Percentiles rank a stretch among this genome's conserved stretches.
Conservation (phyloP, 495 filamentous ascomycete genomes). For the Penicillium lividum region DNA sequence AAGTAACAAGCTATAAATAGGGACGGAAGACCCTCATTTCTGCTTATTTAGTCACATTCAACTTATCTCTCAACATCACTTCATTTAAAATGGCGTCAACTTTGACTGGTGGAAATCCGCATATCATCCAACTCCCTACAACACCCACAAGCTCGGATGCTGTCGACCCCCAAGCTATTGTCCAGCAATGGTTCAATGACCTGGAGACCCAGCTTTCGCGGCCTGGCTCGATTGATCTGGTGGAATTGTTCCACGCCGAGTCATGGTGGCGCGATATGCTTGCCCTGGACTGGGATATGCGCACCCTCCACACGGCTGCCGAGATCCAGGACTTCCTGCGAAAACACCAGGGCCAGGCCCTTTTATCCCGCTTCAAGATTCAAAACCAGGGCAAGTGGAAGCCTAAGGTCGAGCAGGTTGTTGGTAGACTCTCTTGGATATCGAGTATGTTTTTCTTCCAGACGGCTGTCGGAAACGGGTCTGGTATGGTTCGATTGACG, state of each 20-base stretch:
- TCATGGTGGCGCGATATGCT: slow-evolving; percentile 68
- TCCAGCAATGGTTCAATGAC: slow-evolving; percentile 41
- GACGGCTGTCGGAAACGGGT: slow-evolving; percentile 55
- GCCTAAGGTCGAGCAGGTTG: slow-evolving; percentile 38
- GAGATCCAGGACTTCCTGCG: slow-evolving; percentile 53
- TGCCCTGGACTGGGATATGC: slow-evolving; percentile 59
- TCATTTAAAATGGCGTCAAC: slow-evolving; percentile 25
- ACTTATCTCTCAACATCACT: not conserved
- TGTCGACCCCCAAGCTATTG: slow-evolving; percentile 28
- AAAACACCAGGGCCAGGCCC: slow-evolving; percentile 33
- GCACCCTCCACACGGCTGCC: slow-evolving; percentile 49
- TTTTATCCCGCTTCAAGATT: slow-evolving; percentile 36
- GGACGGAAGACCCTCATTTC: not conserved
- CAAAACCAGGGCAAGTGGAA: slow-evolving; percentile 45
- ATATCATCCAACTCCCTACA: slow-evolving; percentile 36
- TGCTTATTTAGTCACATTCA: not conserved
- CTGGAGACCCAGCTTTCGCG: slow-evolving; percentile 27
- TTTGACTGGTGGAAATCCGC: slow-evolving; percentile 29
- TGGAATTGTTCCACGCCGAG: slow-evolving; percentile 51
- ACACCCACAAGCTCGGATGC: slow-evolving; percentile 17
- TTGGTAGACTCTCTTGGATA: slow-evolving; percentile 52
- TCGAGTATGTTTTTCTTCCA: slow-evolving; percentile 53
- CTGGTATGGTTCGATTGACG: slow-evolving; percentile 57
- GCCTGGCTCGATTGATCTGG: slow-evolving; percentile 18
- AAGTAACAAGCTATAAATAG: not conserved